These are phyloP conservation scores for Dictyostelium citrinum DNA, from an alignment of 78 protist species.

Conservation along the genomic window DNA sequence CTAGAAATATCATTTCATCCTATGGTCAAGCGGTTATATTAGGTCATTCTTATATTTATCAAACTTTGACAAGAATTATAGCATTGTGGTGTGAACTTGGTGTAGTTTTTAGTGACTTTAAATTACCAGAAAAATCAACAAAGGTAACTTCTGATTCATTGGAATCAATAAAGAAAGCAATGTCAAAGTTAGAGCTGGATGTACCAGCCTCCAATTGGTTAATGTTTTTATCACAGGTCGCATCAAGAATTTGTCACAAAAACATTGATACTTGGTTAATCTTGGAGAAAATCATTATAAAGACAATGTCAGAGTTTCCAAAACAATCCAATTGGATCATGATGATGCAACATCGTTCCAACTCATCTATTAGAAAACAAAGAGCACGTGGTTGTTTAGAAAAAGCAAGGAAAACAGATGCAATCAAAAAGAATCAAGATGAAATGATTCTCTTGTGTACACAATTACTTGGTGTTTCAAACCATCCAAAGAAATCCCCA, in stretches of 20 bases:
- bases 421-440: not conserved
- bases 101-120: not conserved
- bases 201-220: slow-evolving; percentile 81
- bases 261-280: slow-evolving; percentile 3
- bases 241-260: slow-evolving; percentile 83
- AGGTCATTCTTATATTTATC: slow-evolving; percentile 63
- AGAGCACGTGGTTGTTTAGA: not conserved
- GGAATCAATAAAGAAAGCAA: not conserved
- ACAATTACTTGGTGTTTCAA: not conserved
- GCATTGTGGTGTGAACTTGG: slow-evolving; percentile 87
- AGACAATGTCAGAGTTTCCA: slow-evolving; percentile 76
- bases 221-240: slow-evolving; percentile 84
- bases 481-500: not conserved
- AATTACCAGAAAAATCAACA: not conserved
- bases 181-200: not conserved
- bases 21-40: slow-evolving; percentile 53
- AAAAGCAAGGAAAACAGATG: not conserved
- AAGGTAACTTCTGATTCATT: not conserved
- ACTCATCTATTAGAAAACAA: not conserved
- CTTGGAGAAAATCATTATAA: slow-evolving; percentile 32
- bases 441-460: not conserved
- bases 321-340: slow-evolving; percentile 87
- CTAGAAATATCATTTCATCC: slow-evolving; percentile 3
- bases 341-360: slow-evolving; percentile 7
- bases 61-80: slow-evolving; percentile 84